phyloP scores from a whole-genome alignment of 2,329 filamentous ascomycete genomes.

The Sporothrix sp. region DNA sequence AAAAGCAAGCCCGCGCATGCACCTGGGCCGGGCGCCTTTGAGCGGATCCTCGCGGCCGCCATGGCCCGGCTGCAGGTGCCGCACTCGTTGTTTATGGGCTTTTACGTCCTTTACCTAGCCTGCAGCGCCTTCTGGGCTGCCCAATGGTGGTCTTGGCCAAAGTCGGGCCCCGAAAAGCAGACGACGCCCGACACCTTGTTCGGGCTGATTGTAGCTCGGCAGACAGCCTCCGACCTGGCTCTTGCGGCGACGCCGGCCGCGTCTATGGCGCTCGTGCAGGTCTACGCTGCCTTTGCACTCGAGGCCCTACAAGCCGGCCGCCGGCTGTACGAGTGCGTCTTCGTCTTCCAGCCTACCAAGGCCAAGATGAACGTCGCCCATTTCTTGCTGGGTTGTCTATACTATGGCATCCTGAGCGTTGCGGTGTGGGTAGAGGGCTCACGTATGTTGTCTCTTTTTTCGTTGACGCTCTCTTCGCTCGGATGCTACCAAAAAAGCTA shows the following conservation, averaged over 20 bases:
- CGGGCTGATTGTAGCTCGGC: background rate
- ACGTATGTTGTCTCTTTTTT: conserved; percentile 37
- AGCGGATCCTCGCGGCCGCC: conserved; percentile 5
- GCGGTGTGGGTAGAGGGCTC: conserved; percentile 79
- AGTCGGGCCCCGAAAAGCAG: background rate
- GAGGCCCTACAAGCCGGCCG: conserved; percentile 67
- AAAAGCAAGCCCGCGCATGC: background rate
- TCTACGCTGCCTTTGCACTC: conserved; percentile 58
- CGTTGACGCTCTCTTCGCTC: background rate
- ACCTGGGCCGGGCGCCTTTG: background rate
- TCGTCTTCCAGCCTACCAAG: conserved; percentile 54
- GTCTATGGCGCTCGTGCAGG: conserved; percentile 52
- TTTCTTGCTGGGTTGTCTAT: conserved; percentile 68
- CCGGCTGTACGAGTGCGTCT: conserved; percentile 65
- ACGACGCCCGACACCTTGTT: conserved; percentile 5
- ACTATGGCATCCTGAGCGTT: conserved; percentile 64
- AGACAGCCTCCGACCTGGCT: background rate
- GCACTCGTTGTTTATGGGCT: conserved; percentile 82
- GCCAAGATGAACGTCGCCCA: conserved; percentile 80
- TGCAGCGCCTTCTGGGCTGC: conserved; percentile 65
- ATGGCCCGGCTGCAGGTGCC: conserved; percentile 33
- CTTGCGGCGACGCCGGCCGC: conserved; percentile 15
- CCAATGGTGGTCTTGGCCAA: conserved; percentile 39
- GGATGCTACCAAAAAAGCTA: background rate
- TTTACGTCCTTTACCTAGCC: conserved; percentile 64